Conservation (phyloP, 2,329 filamentous ascomycete species). For the Penicillium expansum region DNA sequence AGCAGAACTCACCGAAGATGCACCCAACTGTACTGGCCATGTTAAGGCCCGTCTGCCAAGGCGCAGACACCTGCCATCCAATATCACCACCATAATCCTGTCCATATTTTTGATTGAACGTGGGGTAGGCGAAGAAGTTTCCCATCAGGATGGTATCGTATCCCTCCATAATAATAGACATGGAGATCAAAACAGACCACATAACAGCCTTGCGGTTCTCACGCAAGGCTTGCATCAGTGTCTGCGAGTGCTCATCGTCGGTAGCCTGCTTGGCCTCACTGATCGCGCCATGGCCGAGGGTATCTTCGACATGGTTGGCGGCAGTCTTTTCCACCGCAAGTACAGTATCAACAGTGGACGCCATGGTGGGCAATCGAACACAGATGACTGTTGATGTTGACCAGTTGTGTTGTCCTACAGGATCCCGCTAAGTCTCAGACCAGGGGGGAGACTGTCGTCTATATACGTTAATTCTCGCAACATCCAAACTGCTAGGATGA, state of each 20-base stretch:
- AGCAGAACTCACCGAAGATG: constrained; percentile 19
- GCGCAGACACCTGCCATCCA: constrained; percentile 47
- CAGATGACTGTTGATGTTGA: not conserved
- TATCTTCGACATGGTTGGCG: constrained; percentile 28
- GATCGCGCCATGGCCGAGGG: constrained; percentile 25
- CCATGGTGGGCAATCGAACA: constrained; percentile 4
- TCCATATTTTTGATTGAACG: constrained; percentile 43
- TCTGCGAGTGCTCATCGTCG: constrained; percentile 23
- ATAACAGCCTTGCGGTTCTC: constrained; percentile 29
- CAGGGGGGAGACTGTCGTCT: not conserved
- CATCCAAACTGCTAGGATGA: not conserved
- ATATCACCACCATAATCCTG: constrained; percentile 12
- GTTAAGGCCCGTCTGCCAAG: constrained; percentile 62
- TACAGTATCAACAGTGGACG: constrained; percentile 11
- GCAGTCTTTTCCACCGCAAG: constrained; percentile 26
- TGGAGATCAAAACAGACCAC: constrained; percentile 44
- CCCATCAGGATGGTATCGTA: constrained; percentile 53
- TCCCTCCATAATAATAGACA: constrained; percentile 53
- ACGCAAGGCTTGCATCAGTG: constrained; percentile 15
- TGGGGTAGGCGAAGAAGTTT: constrained; percentile 50
- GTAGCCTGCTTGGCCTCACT: constrained; percentile 21
- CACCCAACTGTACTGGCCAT: constrained; percentile 25
- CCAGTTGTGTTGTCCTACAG: not conserved
- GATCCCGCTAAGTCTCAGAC: not conserved
- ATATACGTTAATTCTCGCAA: constrained; percentile 6